Base-by-base conservation (phyloP, 2,329 filamentous ascomycete species). In the Zasmidium angulare region DNA sequence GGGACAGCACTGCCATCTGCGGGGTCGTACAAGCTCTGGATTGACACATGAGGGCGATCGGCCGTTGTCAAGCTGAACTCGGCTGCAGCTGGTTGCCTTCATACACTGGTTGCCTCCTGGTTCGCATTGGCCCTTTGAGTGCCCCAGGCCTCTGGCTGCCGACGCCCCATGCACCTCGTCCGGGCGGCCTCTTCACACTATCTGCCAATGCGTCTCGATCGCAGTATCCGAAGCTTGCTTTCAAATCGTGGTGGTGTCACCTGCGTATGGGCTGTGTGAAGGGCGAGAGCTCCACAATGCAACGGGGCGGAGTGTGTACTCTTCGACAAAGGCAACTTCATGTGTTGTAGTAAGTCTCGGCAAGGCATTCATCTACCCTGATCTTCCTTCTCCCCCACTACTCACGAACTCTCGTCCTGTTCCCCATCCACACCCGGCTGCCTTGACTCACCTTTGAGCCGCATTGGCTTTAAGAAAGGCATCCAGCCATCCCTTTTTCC, bases 31-130 rank as follows among this genome's bases (percentile, higher is more conserved):
- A 53, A 53, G 23, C 31, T 36, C 31, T 53, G 11, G 36, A 17
- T 14, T 4, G 36, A 43, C 36, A 43, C 36, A 43, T 9, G 14
- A 29, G 7, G n/a, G n/a, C 6, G 36, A 43, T 43, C 36, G 36
- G 7, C 36, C 9, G 36, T 17, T 53, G 51, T 36, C 51, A 21
- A 53, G 51, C 51, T 53, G 23, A 46, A 14, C 23, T 19, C 10
- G 43, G 31, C 51, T 48, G 46, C 43, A 55, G 11, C 31, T 49
- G 23, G 46, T 51, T 55, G 53, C 43, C 53, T 55, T 36, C 51
- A 53, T 40, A 22, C 22, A 2, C 23, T 24, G 53, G 53, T 48
- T 55, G 53, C 53, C 53, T 55, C 47, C 17, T 31, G 53, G 53
- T 55, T 55, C 53, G 53, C 53, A 46, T 26, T 24, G 51, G 31